Evolutionary conservation across 768 basidiomycete species (phyloP).

Genomic region (Trametes cingulata): DNA sequence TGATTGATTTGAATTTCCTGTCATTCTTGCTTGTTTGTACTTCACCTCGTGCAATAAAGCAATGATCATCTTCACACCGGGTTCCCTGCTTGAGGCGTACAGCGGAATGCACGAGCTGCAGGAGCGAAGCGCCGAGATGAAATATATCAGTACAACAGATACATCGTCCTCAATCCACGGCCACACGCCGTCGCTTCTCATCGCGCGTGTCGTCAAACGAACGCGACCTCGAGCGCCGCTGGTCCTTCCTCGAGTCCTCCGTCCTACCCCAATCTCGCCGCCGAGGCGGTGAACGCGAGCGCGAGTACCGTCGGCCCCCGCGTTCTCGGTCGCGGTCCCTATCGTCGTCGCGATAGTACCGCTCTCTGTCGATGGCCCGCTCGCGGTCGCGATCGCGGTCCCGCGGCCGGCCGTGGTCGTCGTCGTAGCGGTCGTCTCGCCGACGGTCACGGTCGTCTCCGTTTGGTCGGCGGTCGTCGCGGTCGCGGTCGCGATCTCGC

Average conservation of each 20-base stretch:
- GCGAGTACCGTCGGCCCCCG: constrained; percentile 12
- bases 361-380: constrained; percentile 4
- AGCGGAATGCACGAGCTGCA: not conserved
- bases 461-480: constrained; percentile 3
- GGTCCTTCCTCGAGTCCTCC: constrained; percentile 20
- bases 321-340: constrained; percentile 1
- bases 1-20: too few relatives aligned
- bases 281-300: constrained; percentile 17
- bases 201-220: constrained; percentile 30
- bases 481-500: constrained; percentile 28
- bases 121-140: not conserved
- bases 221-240: constrained; percentile 32
- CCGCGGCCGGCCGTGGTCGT: constrained; percentile 22
- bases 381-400: constrained; percentile 5
- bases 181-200: constrained; percentile 36
- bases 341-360: constrained; percentile 5
- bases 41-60: too few relatives aligned
- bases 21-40: too few relatives aligned
- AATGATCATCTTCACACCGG: too few relatives aligned
- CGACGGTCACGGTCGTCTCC: constrained; percentile 24
- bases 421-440: constrained; percentile 16
- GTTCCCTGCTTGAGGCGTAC: too few relatives aligned
- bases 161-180: constrained; percentile 24
- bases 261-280: constrained; percentile 25
- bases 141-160: not conserved